Base-by-base conservation (phyloP, 805 yeast species). In the Ogataea trehaloabstinens region DNA sequence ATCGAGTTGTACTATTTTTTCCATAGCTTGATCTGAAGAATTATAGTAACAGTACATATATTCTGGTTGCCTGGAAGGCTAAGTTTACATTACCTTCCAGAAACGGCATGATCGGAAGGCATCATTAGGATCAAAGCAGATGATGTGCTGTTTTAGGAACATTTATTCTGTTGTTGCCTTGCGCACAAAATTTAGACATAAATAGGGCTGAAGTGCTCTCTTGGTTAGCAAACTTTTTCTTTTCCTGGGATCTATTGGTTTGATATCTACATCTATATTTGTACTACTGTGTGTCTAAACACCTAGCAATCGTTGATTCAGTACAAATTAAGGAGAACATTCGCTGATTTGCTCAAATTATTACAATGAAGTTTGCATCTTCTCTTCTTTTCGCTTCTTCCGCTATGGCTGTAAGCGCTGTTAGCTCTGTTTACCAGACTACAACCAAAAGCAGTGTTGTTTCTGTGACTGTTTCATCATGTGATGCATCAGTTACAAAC, bases 311-410 rank as follows among this genome's bases (percentile, higher is more conserved):
- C n/a, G n/a, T n/a, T n/a, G n/a, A n/a, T n/a, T n/a, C n/a, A n/a
- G n/a, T n/a, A n/a, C n/a, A n/a, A n/a, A n/a, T n/a, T n/a, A n/a
- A n/a, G n/a, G n/a, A n/a, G n/a, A n/a, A n/a, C n/a, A n/a, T n/a
- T n/a, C n/a, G n/a, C n/a, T n/a, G n/a, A n/a, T n/a, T n/a, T n/a
- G n/a, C 25, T 22, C 12, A 22, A 22, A n/a, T 30, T 31, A 30
- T 25, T 17, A 63, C 42, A 64, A 70, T 70, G 74, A 71, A 70
- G 63, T 67, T 68, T 70, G 52, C 70, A 42, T 59, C 63, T 55
- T 58, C 64, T 35, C 47, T 63, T 49, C 39, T 61, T 43, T 43
- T 55, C 37, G 68, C 67, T 41, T 40, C 48, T 12, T 29, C 51
- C 18, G 60, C 64, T 37, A 58, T 63, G 35, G 68, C 68, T 51